A percentile compares a stretch with the other conserved stretches of the same genome.
Evolutionary conservation across 164 flowering plant species (phyloP).

Genomic region (Hamamelis virginiana): DNA sequence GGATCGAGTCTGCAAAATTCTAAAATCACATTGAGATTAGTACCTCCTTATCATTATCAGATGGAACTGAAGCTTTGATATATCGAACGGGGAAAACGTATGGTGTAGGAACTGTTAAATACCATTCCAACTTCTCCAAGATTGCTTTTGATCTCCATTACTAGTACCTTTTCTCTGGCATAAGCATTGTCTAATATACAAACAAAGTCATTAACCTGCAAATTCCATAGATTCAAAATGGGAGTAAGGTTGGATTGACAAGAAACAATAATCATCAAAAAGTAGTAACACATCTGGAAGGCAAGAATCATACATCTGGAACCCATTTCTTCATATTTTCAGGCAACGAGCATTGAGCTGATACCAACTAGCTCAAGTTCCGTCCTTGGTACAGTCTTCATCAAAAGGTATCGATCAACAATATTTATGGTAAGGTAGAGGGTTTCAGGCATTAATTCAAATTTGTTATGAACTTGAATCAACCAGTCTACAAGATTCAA

Average conservation of each 20-base stretch:
- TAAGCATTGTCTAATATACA: constrained; percentile 60
- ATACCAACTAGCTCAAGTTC: constrained; percentile 55
- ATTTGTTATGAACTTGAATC: constrained; percentile 45
- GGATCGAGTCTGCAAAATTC: too few relatives aligned
- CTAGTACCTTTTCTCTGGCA: constrained; percentile 40
- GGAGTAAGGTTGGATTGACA: background rate
- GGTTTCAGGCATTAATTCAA: constrained; percentile 54
- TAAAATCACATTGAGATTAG: background rate
- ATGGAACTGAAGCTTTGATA: constrained; percentile 47
- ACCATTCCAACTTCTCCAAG: constrained; percentile 55
- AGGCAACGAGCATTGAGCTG: constrained; percentile 46
- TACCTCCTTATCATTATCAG: constrained; percentile 47
- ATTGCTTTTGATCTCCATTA: constrained; percentile 67
- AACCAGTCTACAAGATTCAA: constrained; percentile 52
- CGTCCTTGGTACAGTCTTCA: constrained; percentile 26
- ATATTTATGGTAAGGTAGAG: constrained; percentile 47
- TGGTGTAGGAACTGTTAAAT: constrained; percentile 60
- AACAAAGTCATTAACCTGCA: constrained; percentile 57
- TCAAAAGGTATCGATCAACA: constrained; percentile 42
- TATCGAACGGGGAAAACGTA: constrained; percentile 60
- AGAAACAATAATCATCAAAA: background rate
- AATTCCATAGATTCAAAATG: background rate
- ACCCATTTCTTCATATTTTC: constrained; percentile 63
- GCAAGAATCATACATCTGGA: constrained; percentile 59
- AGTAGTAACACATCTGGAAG: too few relatives aligned